Evolutionary conservation across 1,139 yeast species (phyloP).

Genomic region (Yamadazyma songkhlaensis): DNA sequence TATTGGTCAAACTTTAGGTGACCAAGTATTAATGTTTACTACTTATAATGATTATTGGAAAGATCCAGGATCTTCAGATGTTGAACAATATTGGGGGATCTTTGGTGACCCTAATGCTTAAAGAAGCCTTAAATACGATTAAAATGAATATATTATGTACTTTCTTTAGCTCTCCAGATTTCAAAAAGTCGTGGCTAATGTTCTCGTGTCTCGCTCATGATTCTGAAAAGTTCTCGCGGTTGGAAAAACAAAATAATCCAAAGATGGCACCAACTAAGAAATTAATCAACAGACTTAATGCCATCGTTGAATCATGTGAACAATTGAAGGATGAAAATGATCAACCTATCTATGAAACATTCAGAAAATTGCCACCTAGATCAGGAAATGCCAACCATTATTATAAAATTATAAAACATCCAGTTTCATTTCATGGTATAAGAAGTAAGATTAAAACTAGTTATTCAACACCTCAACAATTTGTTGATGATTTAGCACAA

Average conservation of each 20-base stretch:
- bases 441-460: conserved; percentile 46
- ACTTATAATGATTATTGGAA: conserved; percentile 82
- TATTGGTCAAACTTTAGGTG: conserved; percentile 53
- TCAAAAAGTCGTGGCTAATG: too few species aligned
- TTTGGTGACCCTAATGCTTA: conserved; percentile 28
- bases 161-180: too few species aligned
- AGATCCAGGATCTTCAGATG: conserved; percentile 60
- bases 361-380: conserved; percentile 53
- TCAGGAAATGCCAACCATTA: conserved; percentile 39
- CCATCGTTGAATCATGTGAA: conserved; percentile 42
- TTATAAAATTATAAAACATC: conserved; percentile 41
- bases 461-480: conserved; percentile 63
- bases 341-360: conserved; percentile 41
- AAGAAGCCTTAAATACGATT: background rate
- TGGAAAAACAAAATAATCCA: conserved; percentile 11
- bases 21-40: conserved; percentile 60
- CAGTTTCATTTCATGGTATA: conserved; percentile 42
- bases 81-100: conserved; percentile 77
- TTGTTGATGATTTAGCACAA: conserved; percentile 74
- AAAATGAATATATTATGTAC: background rate
- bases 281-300: conserved; percentile 37
- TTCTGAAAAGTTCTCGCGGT: conserved; percentile 4
- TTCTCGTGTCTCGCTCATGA: too few species aligned
- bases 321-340: conserved; percentile 44
- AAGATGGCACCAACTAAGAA: conserved; percentile 24